These are phyloP conservation scores for Dendrobium nobile DNA, from an alignment of 106 monocot genomes.

Conservation along the genomic window DNA sequence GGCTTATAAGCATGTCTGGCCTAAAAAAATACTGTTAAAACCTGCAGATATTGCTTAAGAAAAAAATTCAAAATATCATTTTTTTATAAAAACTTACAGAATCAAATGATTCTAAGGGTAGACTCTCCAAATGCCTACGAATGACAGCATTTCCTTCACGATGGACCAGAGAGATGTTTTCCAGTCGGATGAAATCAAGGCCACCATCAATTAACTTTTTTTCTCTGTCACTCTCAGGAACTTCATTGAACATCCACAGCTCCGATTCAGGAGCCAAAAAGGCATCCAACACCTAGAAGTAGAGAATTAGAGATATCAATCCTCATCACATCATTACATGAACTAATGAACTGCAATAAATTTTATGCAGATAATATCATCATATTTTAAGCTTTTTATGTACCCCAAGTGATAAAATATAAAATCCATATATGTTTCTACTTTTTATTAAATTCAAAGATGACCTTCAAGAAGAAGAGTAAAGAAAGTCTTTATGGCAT, in stretches of 20 bases:
- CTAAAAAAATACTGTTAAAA: no score
- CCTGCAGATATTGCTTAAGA: not conserved
- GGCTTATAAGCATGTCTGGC: not conserved
- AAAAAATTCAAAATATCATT: not conserved
- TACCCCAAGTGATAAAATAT: not conserved
- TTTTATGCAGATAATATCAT: not conserved
- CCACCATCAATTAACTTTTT: constrained; percentile 50
- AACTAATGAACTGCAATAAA: not conserved
- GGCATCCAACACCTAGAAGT: constrained; percentile 59
- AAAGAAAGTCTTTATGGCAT: not conserved
- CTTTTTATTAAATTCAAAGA: not conserved
- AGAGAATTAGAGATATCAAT: constrained; percentile 3
- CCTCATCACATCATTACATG: not conserved
- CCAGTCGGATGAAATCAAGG: constrained; percentile 38
- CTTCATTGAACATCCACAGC: constrained; percentile 71
- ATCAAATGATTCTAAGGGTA: constrained; percentile 61
- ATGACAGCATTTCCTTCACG: constrained; percentile 73
- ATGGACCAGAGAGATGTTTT: constrained; percentile 46
- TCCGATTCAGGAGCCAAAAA: constrained; percentile 59
- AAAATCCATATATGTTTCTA: not conserved
- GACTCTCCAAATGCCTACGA: constrained; percentile 52
- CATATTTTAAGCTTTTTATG: not conserved
- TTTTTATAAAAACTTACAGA: constrained; percentile 34
- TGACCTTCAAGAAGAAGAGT: not conserved
- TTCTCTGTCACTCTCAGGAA: constrained; percentile 64